Evolutionary conservation across 164 flowering plant species (phyloP), one percentile per base, ranked within the genome.

Genomic region (Vitis labrusca): DNA sequence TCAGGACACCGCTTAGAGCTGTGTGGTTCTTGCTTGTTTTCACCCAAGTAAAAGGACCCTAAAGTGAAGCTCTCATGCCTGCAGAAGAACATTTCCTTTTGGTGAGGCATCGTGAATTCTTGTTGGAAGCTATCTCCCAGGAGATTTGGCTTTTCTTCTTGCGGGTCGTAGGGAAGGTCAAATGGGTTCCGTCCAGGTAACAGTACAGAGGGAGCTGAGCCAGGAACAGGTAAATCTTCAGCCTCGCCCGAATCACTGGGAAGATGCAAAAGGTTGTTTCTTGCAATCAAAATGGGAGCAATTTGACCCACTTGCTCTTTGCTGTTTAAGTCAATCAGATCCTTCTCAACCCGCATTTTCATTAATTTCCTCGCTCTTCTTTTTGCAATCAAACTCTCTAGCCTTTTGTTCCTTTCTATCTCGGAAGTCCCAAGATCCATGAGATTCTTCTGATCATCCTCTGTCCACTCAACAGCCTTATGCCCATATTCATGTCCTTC

Each of bases 391-490:
- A 89, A 72, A 69, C 83, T 85, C 75, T 89, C 91, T 13, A 89
- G 71, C 76, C 91, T 84, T 56, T 58, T 81, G 70, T 82, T 85
- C 50, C 97, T 85, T 65, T 94, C 99, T 3, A 88, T 58, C 80
- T 92, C 98, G 9, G 93, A 91, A 23, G 79, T 65, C 55, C 92
- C 95, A 66, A 89, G 80, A 59, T 87, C 90, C 84, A 82, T 81
- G 1, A 81, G 75, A 63, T 89, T 88, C 76, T 80, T 85, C 67
- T 89, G 80, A 65, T 82, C 89, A 70, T 82, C 84, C 23, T 76
- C 84, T 23, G 80, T 80, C 83, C 87, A 84, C 61, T 78, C 83
- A 27, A 84, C 69, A 8, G 70, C 79, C 53, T 76, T 72, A 3
- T 70, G 73, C 44, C 59, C 53, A 0, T 75, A 77, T 27, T 66